Evolutionary conservation across 179 eudicot species (phyloP).

Genomic region (Silene noctiflora): DNA sequence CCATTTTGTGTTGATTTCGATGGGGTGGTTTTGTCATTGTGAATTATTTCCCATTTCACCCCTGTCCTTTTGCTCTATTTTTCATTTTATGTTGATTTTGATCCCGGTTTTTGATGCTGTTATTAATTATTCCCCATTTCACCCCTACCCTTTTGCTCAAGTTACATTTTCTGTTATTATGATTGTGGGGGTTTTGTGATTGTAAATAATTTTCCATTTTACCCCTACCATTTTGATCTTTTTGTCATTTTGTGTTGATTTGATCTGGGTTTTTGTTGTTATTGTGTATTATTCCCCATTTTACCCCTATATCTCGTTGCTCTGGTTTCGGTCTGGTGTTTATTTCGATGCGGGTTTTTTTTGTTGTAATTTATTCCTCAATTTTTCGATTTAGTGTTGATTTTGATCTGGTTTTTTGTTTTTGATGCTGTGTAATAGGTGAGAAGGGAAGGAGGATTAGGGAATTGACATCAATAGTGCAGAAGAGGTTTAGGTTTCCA

Average conservation of each 20-base stretch:
- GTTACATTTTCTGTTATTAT: too few relatives aligned
- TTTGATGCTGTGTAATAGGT: conserved; percentile 30
- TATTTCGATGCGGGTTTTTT: background rate
- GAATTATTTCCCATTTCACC: background rate
- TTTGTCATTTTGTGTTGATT: background rate
- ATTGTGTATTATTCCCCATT: background rate
- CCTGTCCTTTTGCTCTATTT: background rate
- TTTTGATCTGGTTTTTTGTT: background rate
- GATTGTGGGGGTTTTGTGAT: too few relatives aligned
- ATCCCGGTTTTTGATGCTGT: background rate
- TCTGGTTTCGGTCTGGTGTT: background rate
- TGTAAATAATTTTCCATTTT: too few relatives aligned
- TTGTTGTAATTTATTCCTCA: too few relatives aligned
- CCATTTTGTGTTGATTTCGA: background rate
- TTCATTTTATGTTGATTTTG: background rate
- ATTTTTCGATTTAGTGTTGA: background rate
- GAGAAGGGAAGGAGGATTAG: conserved; percentile 91
- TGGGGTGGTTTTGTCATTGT: background rate
- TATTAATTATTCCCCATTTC: background rate
- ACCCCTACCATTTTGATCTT: too few relatives aligned
- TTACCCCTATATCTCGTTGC: background rate
- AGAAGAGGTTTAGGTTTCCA: conserved; percentile 79
- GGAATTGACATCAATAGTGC: conserved; percentile 75
- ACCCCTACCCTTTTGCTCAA: background rate
- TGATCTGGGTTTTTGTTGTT: background rate